A percentile compares a stretch with the other conserved stretches of the same genome.
Conservation (phyloP, 176 grass and related monocot species). For the Triticum turgidum region DNA sequence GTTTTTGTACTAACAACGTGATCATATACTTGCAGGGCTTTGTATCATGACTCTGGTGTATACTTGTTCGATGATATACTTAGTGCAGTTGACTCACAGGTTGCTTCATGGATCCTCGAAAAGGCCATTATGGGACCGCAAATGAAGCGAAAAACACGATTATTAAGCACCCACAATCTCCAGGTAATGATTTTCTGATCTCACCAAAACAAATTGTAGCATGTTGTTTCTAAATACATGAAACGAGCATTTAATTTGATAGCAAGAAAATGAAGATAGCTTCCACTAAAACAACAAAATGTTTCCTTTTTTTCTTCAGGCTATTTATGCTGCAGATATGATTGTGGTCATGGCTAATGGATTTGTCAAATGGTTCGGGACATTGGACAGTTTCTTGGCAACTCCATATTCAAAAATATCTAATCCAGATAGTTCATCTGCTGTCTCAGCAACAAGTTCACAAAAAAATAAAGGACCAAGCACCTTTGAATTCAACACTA, state of each 20-base stretch:
- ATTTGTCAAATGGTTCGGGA: conserved; percentile 67
- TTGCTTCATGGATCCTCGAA: conserved; percentile 83
- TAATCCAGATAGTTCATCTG: conserved; percentile 47
- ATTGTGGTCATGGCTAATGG: conserved; percentile 82
- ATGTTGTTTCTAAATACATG: conserved; percentile 10
- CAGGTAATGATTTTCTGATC: conserved; percentile 45
- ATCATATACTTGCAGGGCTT: conserved; percentile 58
- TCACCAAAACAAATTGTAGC: neutral
- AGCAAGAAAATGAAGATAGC: neutral
- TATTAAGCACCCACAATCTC: conserved; percentile 88
- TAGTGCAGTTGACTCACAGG: conserved; percentile 94
- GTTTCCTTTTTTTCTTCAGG: conserved; percentile 46
- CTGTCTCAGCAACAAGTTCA: conserved; percentile 36
- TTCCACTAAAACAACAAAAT: neutral
- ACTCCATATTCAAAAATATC: conserved; percentile 65
- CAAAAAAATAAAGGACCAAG: conserved; percentile 40
- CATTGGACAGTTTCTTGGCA: conserved; percentile 53
- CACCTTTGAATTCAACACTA: conserved; percentile 34
- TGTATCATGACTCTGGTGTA: conserved; percentile 82
- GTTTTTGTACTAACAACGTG: conserved; percentile 25
- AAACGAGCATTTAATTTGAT: neutral
- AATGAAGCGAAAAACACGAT: conserved; percentile 72
- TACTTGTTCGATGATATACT: conserved; percentile 95
- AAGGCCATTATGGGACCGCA: conserved; percentile 57
- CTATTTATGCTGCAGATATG: conserved; percentile 85